Percentiles rank a stretch among this genome's conserved stretches.
Conservation (phyloP, 306 rosid genomes). For the Ormosia semicastrata region DNA sequence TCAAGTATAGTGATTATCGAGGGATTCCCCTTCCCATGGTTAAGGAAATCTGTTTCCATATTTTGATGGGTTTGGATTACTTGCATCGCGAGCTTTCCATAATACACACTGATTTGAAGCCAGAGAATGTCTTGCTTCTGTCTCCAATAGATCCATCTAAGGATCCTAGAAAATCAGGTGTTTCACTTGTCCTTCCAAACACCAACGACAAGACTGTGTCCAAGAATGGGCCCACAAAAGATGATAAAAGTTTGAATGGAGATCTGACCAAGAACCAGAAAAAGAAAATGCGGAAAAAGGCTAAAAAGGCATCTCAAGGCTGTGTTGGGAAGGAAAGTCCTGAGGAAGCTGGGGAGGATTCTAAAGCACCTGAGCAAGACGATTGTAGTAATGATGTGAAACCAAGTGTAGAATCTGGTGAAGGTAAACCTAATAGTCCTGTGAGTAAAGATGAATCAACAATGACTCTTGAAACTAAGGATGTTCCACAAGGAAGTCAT, state of each 20-base stretch:
- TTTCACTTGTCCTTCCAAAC: slow-evolving; percentile 61
- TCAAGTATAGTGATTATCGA: slow-evolving; percentile 82
- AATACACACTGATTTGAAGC: slow-evolving; percentile 97
- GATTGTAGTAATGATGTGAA: slow-evolving; percentile 51
- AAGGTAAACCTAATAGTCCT: slow-evolving; percentile 43
- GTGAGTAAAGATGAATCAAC: slow-evolving; percentile 37
- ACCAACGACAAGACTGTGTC: slow-evolving; percentile 51
- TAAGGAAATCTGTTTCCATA: slow-evolving; percentile 84
- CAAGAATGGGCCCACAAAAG: slow-evolving; percentile 50
- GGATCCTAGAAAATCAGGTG: slow-evolving; percentile 77
- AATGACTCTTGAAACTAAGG: slow-evolving; percentile 47
- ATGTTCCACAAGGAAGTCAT: slow-evolving; percentile 42
- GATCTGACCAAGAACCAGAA: slow-evolving; percentile 74
- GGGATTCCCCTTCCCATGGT: slow-evolving; percentile 82
- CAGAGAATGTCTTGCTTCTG: slow-evolving; percentile 84
- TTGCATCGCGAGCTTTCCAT: slow-evolving; percentile 89
- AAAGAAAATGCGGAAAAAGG: slow-evolving; percentile 78
- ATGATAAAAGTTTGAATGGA: slow-evolving; percentile 52
- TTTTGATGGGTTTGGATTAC: slow-evolving; percentile 90
- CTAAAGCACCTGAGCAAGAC: slow-evolving; percentile 40
- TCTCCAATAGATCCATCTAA: slow-evolving; percentile 82
- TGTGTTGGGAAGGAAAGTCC: slow-evolving; percentile 54
- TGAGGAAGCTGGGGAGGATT: slow-evolving; percentile 57
- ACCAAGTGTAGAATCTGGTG: slow-evolving; percentile 39
- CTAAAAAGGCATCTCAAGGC: slow-evolving; percentile 73